A percentile compares a stretch with the other conserved stretches of the same genome.
These are phyloP conservation scores for Bruguiera gymnorhiza DNA, from an alignment of 345 rosid species.

Conservation along the genomic window DNA sequence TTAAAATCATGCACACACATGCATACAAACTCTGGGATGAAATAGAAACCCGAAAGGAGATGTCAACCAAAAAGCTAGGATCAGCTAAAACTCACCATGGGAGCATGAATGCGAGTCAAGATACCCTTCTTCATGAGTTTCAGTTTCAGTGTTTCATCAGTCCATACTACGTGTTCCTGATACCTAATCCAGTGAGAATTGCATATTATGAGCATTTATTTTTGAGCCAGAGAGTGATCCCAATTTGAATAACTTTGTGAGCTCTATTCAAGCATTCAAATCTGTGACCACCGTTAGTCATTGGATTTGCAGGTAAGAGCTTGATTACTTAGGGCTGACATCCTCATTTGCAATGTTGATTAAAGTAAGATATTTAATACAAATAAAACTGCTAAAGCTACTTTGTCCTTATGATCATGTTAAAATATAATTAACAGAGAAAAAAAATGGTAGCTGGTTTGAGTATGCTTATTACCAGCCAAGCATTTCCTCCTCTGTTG, in stretches of 20 bases:
- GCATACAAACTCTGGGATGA: constrained; percentile 1
- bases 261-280: background rate
- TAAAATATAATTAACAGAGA: background rate
- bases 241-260: background rate
- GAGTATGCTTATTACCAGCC: constrained; percentile 55
- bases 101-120: constrained; percentile 72
- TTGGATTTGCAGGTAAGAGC: background rate
- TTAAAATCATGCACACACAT: background rate
- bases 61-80: background rate
- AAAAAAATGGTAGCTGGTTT: background rate
- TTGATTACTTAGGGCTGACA: background rate
- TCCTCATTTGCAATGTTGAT: background rate
- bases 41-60: background rate
- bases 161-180: constrained; percentile 74
- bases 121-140: constrained; percentile 77
- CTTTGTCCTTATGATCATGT: background rate
- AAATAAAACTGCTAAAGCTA: background rate
- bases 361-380: background rate
- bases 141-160: constrained; percentile 49
- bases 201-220: background rate
- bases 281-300: background rate
- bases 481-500: constrained; percentile 88
- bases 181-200: constrained; percentile 48
- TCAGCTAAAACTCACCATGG: constrained; percentile 57
- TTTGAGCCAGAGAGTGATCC: background rate